Percentiles rank a stretch among this genome's conserved stretches.
Evolutionary conservation across 352 stramenopile species (phyloP).

Genomic region (Thalassiosira mediterranea): DNA sequence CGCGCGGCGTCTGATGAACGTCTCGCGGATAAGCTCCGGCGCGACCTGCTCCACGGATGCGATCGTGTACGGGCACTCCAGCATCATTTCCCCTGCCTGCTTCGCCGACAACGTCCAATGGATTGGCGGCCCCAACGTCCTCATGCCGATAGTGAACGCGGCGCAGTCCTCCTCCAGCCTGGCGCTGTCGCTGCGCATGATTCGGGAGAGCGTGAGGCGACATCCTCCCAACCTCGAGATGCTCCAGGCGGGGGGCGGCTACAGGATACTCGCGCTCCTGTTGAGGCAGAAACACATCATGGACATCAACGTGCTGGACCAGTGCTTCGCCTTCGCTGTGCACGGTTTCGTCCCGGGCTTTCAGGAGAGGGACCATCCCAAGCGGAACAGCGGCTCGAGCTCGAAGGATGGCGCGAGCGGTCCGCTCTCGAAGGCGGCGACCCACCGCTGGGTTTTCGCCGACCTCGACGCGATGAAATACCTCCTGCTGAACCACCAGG

Average conservation of each 20-base stretch:
- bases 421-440: constrained; percentile 45
- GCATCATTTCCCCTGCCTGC: constrained; percentile 71
- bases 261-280: constrained; percentile 78
- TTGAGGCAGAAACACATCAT: constrained; percentile 82
- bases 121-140: constrained; percentile 78
- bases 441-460: constrained; percentile 79
- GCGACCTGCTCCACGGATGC: constrained; percentile 74
- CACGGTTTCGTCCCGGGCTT: constrained; percentile 76
- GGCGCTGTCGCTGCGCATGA: constrained; percentile 74
- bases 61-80: constrained; percentile 71
- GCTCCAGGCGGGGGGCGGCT: constrained; percentile 80
- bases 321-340: constrained; percentile 84
- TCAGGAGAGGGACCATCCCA: constrained; percentile 49
- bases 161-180: constrained; percentile 69
- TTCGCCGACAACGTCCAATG: constrained; percentile 85
- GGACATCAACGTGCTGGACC: constrained; percentile 78
- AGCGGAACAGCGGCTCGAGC: constrained; percentile 37
- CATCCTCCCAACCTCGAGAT: constrained; percentile 83
- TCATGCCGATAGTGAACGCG: constrained; percentile 81
- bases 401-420: constrained; percentile 27
- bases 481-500: constrained; percentile 84
- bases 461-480: constrained; percentile 87
- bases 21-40: constrained; percentile 71
- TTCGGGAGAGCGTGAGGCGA: constrained; percentile 69
- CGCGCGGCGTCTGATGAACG: constrained; percentile 72